Percentiles rank a stretch among this genome's conserved stretches.
phyloP scores from a whole-genome alignment of 441 rosid species.

The Arabidopsis hybrid region DNA sequence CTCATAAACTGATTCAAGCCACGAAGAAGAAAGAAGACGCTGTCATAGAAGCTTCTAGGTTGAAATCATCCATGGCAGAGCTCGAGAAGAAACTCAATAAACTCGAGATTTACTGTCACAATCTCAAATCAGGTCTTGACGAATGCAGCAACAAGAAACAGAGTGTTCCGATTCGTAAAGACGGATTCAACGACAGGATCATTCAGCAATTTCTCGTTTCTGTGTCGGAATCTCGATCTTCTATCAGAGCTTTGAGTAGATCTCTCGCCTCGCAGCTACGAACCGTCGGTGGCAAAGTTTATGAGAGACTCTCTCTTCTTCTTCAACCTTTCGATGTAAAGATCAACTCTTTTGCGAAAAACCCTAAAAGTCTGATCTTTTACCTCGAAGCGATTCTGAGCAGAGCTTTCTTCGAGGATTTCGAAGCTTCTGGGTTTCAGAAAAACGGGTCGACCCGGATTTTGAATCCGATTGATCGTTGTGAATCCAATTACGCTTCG shows the following conservation, averaged over 20 bases:
- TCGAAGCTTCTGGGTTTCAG: slow-evolving; percentile 78
- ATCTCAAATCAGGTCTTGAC: slow-evolving; percentile 81
- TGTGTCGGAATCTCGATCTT: slow-evolving; percentile 80
- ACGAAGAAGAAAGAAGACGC: slow-evolving; percentile 92
- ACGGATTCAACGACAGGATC: slow-evolving; percentile 56
- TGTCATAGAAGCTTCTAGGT: slow-evolving; percentile 72
- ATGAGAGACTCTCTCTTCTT: slow-evolving; percentile 66
- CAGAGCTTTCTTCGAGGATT: slow-evolving; percentile 86
- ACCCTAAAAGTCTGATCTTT: slow-evolving; percentile 63
- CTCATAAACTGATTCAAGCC: slow-evolving; percentile 81
- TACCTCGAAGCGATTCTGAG: slow-evolving; percentile 83
- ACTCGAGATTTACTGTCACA: slow-evolving; percentile 85
- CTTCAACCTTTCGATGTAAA: slow-evolving; percentile 83
- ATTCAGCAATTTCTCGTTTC: slow-evolving; percentile 72
- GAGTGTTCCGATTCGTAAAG: slow-evolving; percentile 31
- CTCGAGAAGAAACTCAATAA: slow-evolving; percentile 93
- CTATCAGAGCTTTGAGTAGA: slow-evolving; percentile 72
- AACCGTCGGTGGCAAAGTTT: slow-evolving; percentile 72
- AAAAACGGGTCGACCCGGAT: slow-evolving; percentile 60
- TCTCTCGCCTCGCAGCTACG: slow-evolving; percentile 73
- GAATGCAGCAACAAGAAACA: slow-evolving; percentile 61
- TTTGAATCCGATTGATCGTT: slow-evolving; percentile 80
- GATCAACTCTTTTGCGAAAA: slow-evolving; percentile 64
- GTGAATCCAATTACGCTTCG: slow-evolving; percentile 74
- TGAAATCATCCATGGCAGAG: slow-evolving; percentile 83